Conservation (phyloP, 2,329 filamentous ascomycete species). For the Diaporthe australafricana region DNA sequence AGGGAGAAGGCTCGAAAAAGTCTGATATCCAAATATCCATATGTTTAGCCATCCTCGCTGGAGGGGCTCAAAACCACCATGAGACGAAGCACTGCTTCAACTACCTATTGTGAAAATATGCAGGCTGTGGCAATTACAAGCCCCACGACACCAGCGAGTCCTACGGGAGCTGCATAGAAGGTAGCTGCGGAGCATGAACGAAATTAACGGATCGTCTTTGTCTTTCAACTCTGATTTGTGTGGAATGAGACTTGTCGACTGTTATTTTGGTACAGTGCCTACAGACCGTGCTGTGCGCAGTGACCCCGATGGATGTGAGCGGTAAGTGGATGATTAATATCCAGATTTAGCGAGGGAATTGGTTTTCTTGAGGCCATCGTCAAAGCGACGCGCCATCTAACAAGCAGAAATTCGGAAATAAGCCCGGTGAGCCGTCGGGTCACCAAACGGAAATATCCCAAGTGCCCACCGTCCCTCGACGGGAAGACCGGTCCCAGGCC, state of each 20-base stretch:
- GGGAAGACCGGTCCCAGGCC: neutral
- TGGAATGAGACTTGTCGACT: neutral
- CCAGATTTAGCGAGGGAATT: no score
- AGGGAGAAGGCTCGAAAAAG: slow-evolving; percentile 19
- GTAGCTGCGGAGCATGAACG: neutral
- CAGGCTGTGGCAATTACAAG: neutral
- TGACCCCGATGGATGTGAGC: no score
- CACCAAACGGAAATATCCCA: neutral
- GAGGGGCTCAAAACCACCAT: slow-evolving; percentile 16
- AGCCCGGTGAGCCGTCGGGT: neutral
- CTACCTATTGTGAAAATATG: neutral
- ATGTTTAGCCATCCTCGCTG: slow-evolving; percentile 2
- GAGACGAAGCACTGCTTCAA: neutral
- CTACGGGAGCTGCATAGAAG: neutral
- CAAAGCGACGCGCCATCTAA: neutral
- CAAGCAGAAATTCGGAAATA: neutral
- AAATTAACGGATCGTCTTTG: neutral
- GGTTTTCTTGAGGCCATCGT: neutral
- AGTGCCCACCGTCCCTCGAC: neutral
- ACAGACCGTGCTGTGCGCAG: neutral
- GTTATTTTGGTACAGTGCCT: neutral
- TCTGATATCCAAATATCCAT: slow-evolving; percentile 29
- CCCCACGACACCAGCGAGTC: neutral
- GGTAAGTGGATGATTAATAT: no score
- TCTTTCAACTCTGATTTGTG: neutral